Evolutionary conservation across 2,329 filamentous ascomycete species (phyloP), one percentile per base, ranked within the genome.

Genomic region (Aspergillus sp.): DNA sequence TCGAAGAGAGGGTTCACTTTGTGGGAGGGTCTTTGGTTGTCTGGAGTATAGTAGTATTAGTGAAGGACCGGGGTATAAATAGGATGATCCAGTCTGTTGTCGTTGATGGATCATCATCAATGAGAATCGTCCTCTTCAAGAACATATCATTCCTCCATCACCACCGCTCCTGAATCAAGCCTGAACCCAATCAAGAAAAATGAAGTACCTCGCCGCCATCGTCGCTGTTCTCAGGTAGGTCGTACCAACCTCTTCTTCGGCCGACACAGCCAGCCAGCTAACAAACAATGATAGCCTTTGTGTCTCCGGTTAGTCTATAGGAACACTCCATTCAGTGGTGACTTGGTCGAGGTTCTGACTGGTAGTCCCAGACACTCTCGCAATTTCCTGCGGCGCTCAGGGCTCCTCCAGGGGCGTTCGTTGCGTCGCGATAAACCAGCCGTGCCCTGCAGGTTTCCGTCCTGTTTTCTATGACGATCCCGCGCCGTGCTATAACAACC

Each of bases 381-480:
- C 34, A 7, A 30, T 45, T 11, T 54, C 51, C 7, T 54, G 51
- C 19, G 31, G 34, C 9, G 51, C 30, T 31, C 51, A 53, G 31
- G 51, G 11, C 7, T 9, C 31, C 6, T 41, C 30, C 34, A 41
- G 23, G 30, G 51, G 51, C 51, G 31, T 43, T 41, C 31, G 51
- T 6, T 53, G 51, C 51, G 51, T 54, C 23, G 51, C 51, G n/a
- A 43, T 2, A 7, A n/a, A 30, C 51, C 22, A 43, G 22, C 34
- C 51, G 11, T 54, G 51, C 51, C 51, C 51, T 34, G 11, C 22
- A 11, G 51, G 51, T 19, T 54, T 54, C 38, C 51, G 51, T 5
- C 51, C 51, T n/a, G 51, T 54, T 13, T 54, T 45, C 51, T 54
- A 45, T 11, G 38, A 54, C 15, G 34, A 54, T 19, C 38, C 51